Base-by-base conservation (phyloP, 805 yeast species). In the Peterozyma xylosa region DNA sequence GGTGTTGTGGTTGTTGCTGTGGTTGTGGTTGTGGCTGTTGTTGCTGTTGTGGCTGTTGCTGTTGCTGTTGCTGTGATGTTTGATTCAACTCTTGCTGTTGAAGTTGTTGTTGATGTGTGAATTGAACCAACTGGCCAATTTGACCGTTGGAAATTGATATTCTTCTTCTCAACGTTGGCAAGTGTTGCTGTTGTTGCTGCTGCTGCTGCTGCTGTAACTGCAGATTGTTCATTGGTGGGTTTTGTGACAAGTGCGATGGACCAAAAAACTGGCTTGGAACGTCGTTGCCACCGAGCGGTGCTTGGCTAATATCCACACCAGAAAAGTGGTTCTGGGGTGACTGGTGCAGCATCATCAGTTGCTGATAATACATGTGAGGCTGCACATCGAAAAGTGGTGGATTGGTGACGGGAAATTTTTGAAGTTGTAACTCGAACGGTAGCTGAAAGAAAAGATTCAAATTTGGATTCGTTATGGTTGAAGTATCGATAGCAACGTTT, bases 131-230 rank as follows among this genome's bases (percentile, higher is more conserved):
- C 55, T 85, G 95, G 39, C 89, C 86, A 50, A 85, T 85, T 56
- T 85, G 95, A 54, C 95, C 95, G 62, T 85, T 85, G 10, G 91
- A 82, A 42, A 85, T 85, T 37, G 93, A 84, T 2, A 85, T 80
- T 56, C 95, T 72, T 57, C 93, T 68, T 56, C 82, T 67, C 33
- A 59, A 50, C 11, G 58, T 53, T 3, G 54, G 53, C 11, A 30
- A 30, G 14, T 14, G 37, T 17, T 38, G 35, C 4, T 11, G 42
- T 16, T 14, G 29, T 15, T 11, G 21, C 42, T 17, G 33, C 21
- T 30, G 32, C 11, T n/a, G 46, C 37, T 43, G 39, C 4, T n/a
- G 18, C 17, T 38, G 42, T n/a, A 21, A 29, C 17, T 18, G 44
- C 14, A 14, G n/a, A 18, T 17, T 13, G 16, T 17, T 11, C 30